phyloP scores from a whole-genome alignment of 306 rosid species.

The Delonix regia region DNA sequence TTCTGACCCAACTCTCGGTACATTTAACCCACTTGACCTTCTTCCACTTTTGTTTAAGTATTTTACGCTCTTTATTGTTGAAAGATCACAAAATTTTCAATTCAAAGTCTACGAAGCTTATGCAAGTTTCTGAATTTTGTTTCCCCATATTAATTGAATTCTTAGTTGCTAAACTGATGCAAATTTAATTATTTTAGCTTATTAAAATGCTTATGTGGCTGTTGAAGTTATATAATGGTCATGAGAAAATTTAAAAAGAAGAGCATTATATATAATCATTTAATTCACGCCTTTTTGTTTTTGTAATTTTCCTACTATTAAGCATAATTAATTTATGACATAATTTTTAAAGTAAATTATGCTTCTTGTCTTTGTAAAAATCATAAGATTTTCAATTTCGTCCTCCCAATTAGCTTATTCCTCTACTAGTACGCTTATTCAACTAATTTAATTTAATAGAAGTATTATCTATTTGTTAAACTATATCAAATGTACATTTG shows the following conservation, averaged over 20 bases:
- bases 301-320: too few relatives aligned
- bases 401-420: too few relatives aligned
- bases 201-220: background rate
- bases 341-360: too few relatives aligned
- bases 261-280: too few relatives aligned
- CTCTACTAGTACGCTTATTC: too few relatives aligned
- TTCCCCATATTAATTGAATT: background rate
- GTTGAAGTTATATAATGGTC: background rate
- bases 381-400: too few relatives aligned
- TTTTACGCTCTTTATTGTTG: background rate
- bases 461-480: too few relatives aligned
- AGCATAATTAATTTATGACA: too few relatives aligned
- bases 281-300: too few relatives aligned
- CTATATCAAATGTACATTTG: too few relatives aligned
- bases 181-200: background rate
- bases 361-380: too few relatives aligned
- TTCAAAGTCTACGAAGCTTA: background rate
- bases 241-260: background rate
- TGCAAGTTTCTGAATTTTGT: background rate
- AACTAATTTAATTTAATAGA: too few relatives aligned
- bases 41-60: background rate
- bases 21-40: slow-evolving; percentile 27
- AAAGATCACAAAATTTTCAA: background rate
- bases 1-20: slow-evolving; percentile 26
- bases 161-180: background rate